A percentile compares a stretch with the other conserved stretches of the same genome.
These are phyloP conservation scores for Berkeleyomyces basicola DNA, from an alignment of 2,329 filamentous ascomycete species.

Conservation along the genomic window DNA sequence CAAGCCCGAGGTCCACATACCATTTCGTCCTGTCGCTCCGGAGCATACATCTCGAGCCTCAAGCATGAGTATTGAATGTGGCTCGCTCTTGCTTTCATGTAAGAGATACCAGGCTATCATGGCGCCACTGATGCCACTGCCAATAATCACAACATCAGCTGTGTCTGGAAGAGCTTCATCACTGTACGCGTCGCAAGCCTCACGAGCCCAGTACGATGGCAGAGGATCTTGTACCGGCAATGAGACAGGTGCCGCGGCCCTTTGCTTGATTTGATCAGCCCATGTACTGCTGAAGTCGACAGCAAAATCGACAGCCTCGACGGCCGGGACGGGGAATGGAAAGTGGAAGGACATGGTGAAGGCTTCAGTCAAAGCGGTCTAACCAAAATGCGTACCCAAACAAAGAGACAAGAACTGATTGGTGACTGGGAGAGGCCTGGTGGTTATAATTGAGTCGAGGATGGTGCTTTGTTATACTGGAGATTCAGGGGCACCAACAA, in stretches of 20 bases:
- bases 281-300: not conserved
- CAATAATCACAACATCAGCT: constrained; percentile 35
- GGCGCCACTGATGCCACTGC: constrained; percentile 36
- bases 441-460: too few relatives aligned
- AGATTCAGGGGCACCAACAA: too few relatives aligned
- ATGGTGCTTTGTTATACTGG: too few relatives aligned
- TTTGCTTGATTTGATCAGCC: constrained; percentile 1
- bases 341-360: constrained; percentile 8
- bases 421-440: too few relatives aligned
- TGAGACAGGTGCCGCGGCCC: constrained; percentile 1
- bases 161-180: constrained; percentile 21
- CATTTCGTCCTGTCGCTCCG: constrained; percentile 24
- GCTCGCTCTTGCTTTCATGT: not conserved
- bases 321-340: constrained; percentile 8
- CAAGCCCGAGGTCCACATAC: constrained; percentile 7
- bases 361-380: too few relatives aligned
- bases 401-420: too few relatives aligned
- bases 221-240: not conserved
- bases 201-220: constrained; percentile 16
- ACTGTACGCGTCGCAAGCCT: constrained; percentile 14
- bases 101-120: constrained; percentile 21
- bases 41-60: constrained; percentile 22
- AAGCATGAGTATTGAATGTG: constrained; percentile 19
- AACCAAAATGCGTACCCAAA: too few relatives aligned
- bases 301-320: not conserved